Conservation (phyloP, 257 asterid genomes). For the Vinca minor region DNA sequence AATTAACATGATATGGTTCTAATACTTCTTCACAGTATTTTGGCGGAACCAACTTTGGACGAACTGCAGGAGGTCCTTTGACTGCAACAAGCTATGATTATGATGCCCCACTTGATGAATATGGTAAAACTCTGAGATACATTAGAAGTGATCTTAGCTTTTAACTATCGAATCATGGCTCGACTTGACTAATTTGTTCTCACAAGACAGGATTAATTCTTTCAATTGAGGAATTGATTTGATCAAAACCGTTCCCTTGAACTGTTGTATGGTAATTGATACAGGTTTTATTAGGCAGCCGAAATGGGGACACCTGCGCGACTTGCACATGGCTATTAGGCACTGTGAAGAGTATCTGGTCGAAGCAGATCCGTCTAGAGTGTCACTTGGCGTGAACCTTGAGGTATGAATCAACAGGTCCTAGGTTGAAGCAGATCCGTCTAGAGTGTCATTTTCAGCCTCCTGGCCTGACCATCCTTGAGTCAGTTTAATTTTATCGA, state of each 20-base stretch:
- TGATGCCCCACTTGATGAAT: conserved; percentile 79
- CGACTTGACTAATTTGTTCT: too few species aligned
- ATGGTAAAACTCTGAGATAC: conserved; percentile 33
- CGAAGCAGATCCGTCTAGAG: conserved; percentile 41
- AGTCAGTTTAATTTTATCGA: not conserved
- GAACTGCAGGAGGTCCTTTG: conserved; percentile 79
- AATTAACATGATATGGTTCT: not conserved
- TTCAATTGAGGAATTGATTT: not conserved
- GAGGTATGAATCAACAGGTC: conserved; percentile 34
- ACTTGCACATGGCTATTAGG: conserved; percentile 57
- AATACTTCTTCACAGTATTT: conserved; percentile 37
- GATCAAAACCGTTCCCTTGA: not conserved
- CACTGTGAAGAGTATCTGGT: conserved; percentile 69
- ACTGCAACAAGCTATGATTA: conserved; percentile 78
- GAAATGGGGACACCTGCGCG: conserved; percentile 77
- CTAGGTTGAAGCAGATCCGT: conserved; percentile 26
- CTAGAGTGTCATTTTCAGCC: conserved; percentile 42
- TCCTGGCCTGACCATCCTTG: too few species aligned
- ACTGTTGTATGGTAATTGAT: conserved; percentile 4
- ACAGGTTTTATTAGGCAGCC: conserved; percentile 64
- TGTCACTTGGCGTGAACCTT: conserved; percentile 56
- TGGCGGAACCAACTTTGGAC: conserved; percentile 85
- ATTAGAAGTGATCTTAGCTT: not conserved
- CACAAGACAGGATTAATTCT: not conserved
- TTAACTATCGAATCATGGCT: not conserved